These are phyloP conservation scores for Scheffersomyces illinoinensis DNA, from an alignment of 1,139 yeast genomes.

Conservation along the genomic window DNA sequence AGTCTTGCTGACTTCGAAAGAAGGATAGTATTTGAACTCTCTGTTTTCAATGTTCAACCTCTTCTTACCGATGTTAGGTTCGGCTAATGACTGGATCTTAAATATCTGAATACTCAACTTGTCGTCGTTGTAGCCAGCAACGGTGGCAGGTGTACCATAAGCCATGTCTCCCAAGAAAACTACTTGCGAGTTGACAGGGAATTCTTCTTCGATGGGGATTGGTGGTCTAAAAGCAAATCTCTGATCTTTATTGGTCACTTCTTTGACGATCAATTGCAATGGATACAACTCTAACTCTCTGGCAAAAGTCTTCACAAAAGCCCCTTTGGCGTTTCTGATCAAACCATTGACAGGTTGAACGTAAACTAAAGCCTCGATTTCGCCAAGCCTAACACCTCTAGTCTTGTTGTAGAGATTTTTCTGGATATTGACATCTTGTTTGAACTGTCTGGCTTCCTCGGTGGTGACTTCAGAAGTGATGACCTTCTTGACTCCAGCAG, in stretches of 20 bases:
- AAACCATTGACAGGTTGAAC: slow-evolving; percentile 81
- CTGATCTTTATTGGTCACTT: slow-evolving; percentile 69
- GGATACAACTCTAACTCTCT: slow-evolving; percentile 62
- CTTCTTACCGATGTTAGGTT: slow-evolving; percentile 63
- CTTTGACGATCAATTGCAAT: slow-evolving; percentile 74
- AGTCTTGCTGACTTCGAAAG: slow-evolving; percentile 63
- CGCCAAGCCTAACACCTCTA: slow-evolving; percentile 60
- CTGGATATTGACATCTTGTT: slow-evolving; percentile 30
- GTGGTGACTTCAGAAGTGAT: slow-evolving; percentile 38
- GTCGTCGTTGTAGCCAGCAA: slow-evolving; percentile 59
- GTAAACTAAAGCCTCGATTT: slow-evolving; percentile 59
- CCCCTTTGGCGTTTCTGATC: slow-evolving; percentile 69
- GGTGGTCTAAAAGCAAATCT: slow-evolving; percentile 77
- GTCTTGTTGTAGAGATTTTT: slow-evolving; percentile 42
- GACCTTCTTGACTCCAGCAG: slow-evolving; percentile 29
- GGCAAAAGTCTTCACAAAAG: slow-evolving; percentile 68
- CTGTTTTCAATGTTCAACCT: slow-evolving; percentile 59
- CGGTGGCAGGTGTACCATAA: slow-evolving; percentile 81
- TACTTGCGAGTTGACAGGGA: slow-evolving; percentile 69
- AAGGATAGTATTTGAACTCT: slow-evolving; percentile 62
- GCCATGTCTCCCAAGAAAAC: slow-evolving; percentile 88
- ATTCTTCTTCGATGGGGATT: slow-evolving; percentile 76
- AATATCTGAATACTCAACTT: slow-evolving; percentile 55
- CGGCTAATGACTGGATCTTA: slow-evolving; percentile 51
- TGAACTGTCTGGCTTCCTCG: slow-evolving; percentile 45